A percentile compares a stretch with the other conserved stretches of the same genome.
Evolutionary conservation across 2,329 filamentous ascomycete species (phyloP).

Genomic region (Arthrobotrys megalospora): DNA sequence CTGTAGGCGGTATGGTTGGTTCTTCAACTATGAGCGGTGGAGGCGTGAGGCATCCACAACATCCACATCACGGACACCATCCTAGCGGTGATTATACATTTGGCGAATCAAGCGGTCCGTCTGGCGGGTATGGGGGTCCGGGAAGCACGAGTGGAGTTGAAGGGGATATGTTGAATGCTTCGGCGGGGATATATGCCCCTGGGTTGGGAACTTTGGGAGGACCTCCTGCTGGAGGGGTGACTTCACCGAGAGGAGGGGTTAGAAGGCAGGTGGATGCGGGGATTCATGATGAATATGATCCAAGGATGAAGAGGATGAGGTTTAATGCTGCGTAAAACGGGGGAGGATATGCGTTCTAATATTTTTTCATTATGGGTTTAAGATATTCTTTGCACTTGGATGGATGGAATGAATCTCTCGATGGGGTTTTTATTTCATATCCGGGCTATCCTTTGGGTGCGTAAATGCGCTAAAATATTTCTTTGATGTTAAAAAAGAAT

Average conservation of each 20-base stretch:
- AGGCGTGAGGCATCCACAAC: constrained; percentile 6
- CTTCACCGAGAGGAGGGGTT: constrained; percentile 42
- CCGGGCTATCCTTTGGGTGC: too few species aligned
- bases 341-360: neutral
- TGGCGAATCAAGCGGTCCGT: constrained; percentile 3
- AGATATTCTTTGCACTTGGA: too few species aligned
- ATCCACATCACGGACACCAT: constrained; percentile 28
- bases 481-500: neutral
- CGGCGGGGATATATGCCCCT: constrained; percentile 37
- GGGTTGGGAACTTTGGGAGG: constrained; percentile 19
- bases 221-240: neutral
- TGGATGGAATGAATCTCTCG: neutral
- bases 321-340: constrained; percentile 41
- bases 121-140: neutral
- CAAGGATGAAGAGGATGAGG: constrained; percentile 59
- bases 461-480: neutral
- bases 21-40: constrained; percentile 5
- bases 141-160: constrained; percentile 21
- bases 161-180: constrained; percentile 42
- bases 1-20: constrained; percentile 36
- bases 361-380: neutral
- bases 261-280: constrained; percentile 37
- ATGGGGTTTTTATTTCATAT: too few species aligned
- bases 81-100: constrained; percentile 48
- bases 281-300: constrained; percentile 51